Conservation (phyloP, 192 early-diverging fungal genomes). For the Linnemannia elongata region DNA sequence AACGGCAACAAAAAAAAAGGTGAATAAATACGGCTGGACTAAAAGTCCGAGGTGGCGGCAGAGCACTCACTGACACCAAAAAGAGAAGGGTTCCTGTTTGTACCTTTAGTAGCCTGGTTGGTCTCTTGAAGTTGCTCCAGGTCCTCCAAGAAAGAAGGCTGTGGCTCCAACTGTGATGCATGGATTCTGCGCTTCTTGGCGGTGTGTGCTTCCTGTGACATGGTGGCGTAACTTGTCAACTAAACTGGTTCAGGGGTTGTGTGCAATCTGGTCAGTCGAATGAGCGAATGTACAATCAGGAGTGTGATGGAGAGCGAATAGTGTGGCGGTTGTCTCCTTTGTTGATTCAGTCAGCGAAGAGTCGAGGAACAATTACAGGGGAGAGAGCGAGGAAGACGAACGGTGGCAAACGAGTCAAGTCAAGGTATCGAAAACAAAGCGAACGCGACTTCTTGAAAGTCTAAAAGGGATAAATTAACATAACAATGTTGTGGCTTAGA, state of each 20-base stretch:
- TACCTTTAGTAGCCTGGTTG: slow-evolving; percentile 41
- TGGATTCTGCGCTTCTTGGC: slow-evolving; percentile 49
- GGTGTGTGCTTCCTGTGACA: slow-evolving; percentile 49
- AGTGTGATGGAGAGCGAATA: background rate
- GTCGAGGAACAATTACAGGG: background rate
- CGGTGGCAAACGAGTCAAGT: background rate
- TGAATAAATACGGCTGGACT: background rate
- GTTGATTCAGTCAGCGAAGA: background rate
- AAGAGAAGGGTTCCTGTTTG: background rate
- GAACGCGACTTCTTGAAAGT: background rate
- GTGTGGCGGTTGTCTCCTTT: background rate
- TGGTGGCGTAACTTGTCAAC: slow-evolving; percentile 44
- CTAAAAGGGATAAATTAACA: slow-evolving; percentile 1
- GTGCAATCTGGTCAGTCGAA: background rate
- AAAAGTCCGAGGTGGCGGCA: background rate
- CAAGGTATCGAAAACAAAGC: background rate
- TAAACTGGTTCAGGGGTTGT: background rate
- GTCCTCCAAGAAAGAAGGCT: slow-evolving; percentile 45
- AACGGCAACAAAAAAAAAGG: background rate
- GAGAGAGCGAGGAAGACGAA: background rate
- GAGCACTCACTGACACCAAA: background rate
- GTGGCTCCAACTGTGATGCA: slow-evolving; percentile 25
- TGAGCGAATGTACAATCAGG: background rate
- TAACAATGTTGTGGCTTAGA: background rate
- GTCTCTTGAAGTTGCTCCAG: slow-evolving; percentile 46